Percentiles rank a stretch among this genome's conserved stretches.
Conservation (phyloP, 805 yeast species). For the Candida nemodendra region DNA sequence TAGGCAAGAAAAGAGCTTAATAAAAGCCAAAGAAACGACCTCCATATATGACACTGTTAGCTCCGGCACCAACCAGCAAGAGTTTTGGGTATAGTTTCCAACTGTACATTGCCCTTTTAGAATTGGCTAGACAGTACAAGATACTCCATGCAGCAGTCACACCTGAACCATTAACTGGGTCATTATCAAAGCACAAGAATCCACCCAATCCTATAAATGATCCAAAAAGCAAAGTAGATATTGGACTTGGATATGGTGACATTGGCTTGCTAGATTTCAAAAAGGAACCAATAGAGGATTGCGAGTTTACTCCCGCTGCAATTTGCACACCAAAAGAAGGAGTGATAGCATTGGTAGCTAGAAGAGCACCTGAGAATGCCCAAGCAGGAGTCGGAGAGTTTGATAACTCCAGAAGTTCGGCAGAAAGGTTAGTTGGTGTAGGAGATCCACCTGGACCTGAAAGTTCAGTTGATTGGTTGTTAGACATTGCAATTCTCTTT, state of each 20-base stretch:
- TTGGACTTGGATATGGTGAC: constrained; percentile 28
- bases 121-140: constrained; percentile 70
- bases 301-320: constrained; percentile 13
- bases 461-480: too few species aligned
- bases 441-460: neutral
- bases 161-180: constrained; percentile 75
- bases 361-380: constrained; percentile 37
- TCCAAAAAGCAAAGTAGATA: constrained; percentile 49
- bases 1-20: too few species aligned
- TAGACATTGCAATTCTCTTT: too few species aligned
- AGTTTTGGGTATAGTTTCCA: constrained; percentile 62
- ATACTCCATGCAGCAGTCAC: constrained; percentile 80
- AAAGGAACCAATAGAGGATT: constrained; percentile 11
- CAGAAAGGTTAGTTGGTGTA: neutral
- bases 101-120: constrained; percentile 53
- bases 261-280: constrained; percentile 15
- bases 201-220: constrained; percentile 64
- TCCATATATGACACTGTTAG: constrained; percentile 68
- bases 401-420: constrained; percentile 14
- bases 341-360: constrained; percentile 25
- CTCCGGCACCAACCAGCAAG: constrained; percentile 55
- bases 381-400: constrained; percentile 50
- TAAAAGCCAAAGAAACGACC: constrained; percentile 55
- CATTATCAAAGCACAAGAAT: constrained; percentile 75
- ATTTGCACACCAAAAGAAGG: constrained; percentile 20